Evolutionary conservation across 1,284 basidiomycete genomes (phyloP).

Genomic region (Cryptococcus sp.): DNA sequence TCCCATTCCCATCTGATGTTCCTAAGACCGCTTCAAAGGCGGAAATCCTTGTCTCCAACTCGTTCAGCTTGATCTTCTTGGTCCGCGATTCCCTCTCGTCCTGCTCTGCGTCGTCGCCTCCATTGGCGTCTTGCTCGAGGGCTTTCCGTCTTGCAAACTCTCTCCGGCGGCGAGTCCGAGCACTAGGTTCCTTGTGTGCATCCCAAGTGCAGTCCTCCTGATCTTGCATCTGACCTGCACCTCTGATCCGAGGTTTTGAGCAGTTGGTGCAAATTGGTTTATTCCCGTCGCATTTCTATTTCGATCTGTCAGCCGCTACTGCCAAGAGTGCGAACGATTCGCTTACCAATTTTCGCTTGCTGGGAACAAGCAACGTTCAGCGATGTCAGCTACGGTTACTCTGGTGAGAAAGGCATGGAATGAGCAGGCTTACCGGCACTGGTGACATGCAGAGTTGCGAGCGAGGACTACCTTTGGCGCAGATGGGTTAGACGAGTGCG

Average conservation of each 20-base stretch:
- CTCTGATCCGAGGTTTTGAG: conserved; percentile 36
- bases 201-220: conserved; percentile 45
- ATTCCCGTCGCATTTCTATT: conserved; percentile 47
- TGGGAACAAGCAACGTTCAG: conserved; percentile 8
- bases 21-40: conserved; percentile 11
- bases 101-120: conserved; percentile 9
- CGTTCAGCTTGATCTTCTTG: conserved; percentile 22
- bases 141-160: conserved; percentile 21
- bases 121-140: not conserved
- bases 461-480: conserved; percentile 28
- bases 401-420: no score
- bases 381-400: no score
- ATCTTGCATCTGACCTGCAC: conserved; percentile 2
- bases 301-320: not conserved
- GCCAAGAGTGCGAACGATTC: not conserved
- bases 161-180: conserved; percentile 32
- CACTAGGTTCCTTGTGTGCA: conserved; percentile 35
- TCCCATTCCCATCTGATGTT: not conserved
- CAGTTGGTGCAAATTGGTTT: conserved; percentile 47
- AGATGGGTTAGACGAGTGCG: not conserved
- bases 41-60: conserved; percentile 8
- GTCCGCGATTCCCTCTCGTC: conserved; percentile 8
- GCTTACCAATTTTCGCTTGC: conserved; percentile 43
- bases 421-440: conserved; percentile 34
- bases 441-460: conserved; percentile 48